Percentiles rank a stretch among this genome's conserved stretches.
These are phyloP conservation scores for Xanthoparmelia taractica DNA, from an alignment of 495 filamentous ascomycete species.

Conservation along the genomic window DNA sequence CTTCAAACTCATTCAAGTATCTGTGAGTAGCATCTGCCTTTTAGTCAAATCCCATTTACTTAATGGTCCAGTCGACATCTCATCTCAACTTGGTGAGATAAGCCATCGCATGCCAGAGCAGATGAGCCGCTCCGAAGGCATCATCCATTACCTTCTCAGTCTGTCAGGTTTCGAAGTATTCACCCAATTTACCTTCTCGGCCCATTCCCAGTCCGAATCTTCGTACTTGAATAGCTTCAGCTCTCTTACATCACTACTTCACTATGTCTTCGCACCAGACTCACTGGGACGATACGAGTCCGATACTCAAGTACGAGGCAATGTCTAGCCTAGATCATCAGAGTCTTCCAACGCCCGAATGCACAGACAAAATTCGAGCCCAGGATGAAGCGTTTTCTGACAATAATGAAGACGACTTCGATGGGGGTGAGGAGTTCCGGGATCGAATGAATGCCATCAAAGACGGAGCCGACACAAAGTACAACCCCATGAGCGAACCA, in stretches of 20 bases:
- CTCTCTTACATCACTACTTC: background rate
- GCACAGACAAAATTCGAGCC: background rate
- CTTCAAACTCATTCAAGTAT: background rate
- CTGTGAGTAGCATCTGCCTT: background rate
- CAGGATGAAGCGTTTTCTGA: background rate
- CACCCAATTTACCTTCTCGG: background rate
- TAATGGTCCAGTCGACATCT: too few relatives aligned
- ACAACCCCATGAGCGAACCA: background rate
- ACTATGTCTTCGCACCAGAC: background rate
- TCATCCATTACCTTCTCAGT: background rate
- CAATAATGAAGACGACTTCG: background rate
- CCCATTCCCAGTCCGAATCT: background rate
- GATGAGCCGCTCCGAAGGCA: background rate
- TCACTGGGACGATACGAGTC: background rate
- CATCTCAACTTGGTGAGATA: too few relatives aligned
- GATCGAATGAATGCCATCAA: slow-evolving; percentile 2
- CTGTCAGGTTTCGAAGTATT: background rate
- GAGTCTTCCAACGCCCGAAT: background rate
- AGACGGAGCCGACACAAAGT: background rate
- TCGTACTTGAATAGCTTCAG: background rate
- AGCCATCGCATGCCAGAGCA: background rate
- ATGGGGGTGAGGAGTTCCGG: slow-evolving; percentile 1
- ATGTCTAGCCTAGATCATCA: background rate
- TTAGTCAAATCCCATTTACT: background rate
- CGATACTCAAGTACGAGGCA: background rate